These are phyloP conservation scores for Raffaelea deltoideospora DNA, from an alignment of 2,329 filamentous ascomycete species.

Conservation along the genomic window DNA sequence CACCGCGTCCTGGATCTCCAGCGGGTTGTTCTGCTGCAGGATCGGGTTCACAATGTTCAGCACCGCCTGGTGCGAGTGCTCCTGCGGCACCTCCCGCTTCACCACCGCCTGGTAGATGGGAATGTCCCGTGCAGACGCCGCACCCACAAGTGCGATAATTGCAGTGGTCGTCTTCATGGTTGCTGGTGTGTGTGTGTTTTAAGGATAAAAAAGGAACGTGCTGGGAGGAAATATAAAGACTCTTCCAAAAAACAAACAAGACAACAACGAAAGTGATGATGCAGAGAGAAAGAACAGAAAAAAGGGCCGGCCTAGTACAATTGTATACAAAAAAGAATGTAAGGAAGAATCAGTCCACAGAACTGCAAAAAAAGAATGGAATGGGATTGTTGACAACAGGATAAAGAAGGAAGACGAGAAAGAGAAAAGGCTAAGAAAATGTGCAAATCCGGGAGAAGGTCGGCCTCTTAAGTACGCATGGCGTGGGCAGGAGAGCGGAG, in stretches of 20 bases:
- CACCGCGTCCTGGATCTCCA: constrained; percentile 28
- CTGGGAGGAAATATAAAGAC: too few relatives aligned
- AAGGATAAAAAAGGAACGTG: constrained; percentile 4
- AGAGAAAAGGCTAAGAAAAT: not conserved
- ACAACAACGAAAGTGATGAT: not conserved
- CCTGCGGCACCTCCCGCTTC: constrained; percentile 35
- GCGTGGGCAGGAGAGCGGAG: too few relatives aligned
- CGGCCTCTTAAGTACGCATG: too few relatives aligned
- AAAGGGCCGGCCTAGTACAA: constrained; percentile 12
- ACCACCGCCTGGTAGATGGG: constrained; percentile 9
- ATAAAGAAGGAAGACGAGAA: not conserved
- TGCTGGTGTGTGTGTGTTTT: constrained; percentile 2
- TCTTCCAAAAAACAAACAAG: not conserved
- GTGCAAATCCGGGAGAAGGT: not conserved
- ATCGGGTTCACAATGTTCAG: constrained; percentile 20
- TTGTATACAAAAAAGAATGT: constrained; percentile 13
- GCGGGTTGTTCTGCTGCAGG: constrained; percentile 30
- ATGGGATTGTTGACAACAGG: constrained; percentile 1
- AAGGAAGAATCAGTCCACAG: constrained; percentile 15
- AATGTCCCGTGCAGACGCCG: constrained; percentile 16
- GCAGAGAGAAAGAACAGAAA: constrained; percentile 6
- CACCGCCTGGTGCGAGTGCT: constrained; percentile 32
- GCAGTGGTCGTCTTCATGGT: constrained; percentile 18
- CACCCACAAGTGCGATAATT: constrained; percentile 15
- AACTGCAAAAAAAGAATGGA: constrained; percentile 13